phyloP scores from a whole-genome alignment of 192 early-diverging fungal species.

The Coemansia sp. region DNA sequence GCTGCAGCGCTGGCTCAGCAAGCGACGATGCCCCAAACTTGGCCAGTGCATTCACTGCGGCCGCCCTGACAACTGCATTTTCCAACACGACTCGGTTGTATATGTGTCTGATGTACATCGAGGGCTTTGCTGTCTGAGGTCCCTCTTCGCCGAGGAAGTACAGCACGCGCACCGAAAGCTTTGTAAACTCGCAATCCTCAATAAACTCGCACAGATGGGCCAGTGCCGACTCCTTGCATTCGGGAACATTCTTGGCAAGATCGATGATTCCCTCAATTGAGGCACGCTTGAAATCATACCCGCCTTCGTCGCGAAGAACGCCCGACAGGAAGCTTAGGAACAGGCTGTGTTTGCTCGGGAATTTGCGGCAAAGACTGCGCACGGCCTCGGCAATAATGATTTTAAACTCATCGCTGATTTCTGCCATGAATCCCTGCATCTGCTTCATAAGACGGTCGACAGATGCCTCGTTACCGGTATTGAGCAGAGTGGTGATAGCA shows the following conservation, averaged over 20 bases:
- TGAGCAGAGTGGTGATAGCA: slow-evolving; percentile 96
- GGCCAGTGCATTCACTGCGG: slow-evolving; percentile 93
- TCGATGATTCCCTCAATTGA: slow-evolving; percentile 98
- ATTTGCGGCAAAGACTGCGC: slow-evolving; percentile 93
- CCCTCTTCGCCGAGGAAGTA: slow-evolving; percentile 94
- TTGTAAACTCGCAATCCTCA: slow-evolving; percentile 99
- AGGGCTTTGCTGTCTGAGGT: slow-evolving; percentile 85
- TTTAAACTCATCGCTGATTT: slow-evolving; percentile 99
- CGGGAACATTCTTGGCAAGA: slow-evolving; percentile 89
- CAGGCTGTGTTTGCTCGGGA: slow-evolving; percentile 89
- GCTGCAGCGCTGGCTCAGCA: slow-evolving; percentile 67
- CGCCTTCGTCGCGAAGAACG: slow-evolving; percentile 95
- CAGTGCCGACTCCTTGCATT: slow-evolving; percentile 91
- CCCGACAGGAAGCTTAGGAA: slow-evolving; percentile 93
- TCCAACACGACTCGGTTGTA: slow-evolving; percentile 99
- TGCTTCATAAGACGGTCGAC: slow-evolving; percentile 99
- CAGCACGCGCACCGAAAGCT: slow-evolving; percentile 96
- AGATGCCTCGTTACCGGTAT: slow-evolving; percentile 97
- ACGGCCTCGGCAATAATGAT: slow-evolving; percentile 98
- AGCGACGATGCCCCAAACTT: slow-evolving; percentile 84
- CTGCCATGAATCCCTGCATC: slow-evolving; percentile 95
- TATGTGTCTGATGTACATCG: slow-evolving; percentile 98
- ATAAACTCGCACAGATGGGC: slow-evolving; percentile 99
- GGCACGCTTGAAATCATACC: slow-evolving; percentile 94
- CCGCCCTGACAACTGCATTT: slow-evolving; percentile 92